A percentile compares a stretch with the other conserved stretches of the same genome.
Conservation (phyloP, 106 monocot genomes). For the Acorus calamus region DNA sequence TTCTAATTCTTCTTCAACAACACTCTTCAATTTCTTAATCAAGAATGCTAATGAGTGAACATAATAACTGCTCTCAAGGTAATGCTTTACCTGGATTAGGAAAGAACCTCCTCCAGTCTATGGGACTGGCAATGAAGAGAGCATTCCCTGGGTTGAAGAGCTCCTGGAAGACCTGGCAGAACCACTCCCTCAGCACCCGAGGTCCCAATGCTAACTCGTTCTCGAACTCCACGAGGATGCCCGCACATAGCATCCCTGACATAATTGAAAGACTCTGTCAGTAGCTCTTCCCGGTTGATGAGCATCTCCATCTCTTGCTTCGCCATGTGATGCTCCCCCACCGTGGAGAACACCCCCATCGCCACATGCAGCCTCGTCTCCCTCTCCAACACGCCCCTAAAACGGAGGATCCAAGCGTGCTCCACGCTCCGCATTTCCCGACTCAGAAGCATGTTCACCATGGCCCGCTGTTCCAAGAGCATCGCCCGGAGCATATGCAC, state of each 20-base stretch:
- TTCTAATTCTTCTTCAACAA: too few relatives aligned
- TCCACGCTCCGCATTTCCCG: slow-evolving; percentile 31
- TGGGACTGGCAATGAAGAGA: slow-evolving; percentile 53
- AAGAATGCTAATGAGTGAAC: too few relatives aligned
- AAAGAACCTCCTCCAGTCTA: slow-evolving; percentile 58
- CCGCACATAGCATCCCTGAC: slow-evolving; percentile 40
- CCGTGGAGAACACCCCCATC: slow-evolving; percentile 65
- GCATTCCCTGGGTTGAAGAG: slow-evolving; percentile 58
- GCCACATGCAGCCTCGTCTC: slow-evolving; percentile 56
- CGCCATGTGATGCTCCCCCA: slow-evolving; percentile 47
- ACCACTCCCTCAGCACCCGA: slow-evolving; percentile 91
- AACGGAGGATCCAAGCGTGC: slow-evolving; percentile 52
- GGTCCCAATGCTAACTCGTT: slow-evolving; percentile 86
- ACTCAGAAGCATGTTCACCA: slow-evolving; percentile 53
- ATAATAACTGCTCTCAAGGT: neutral
- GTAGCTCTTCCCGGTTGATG: slow-evolving; percentile 58
- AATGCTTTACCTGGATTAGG: slow-evolving; percentile 57
- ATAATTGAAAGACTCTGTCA: slow-evolving; percentile 74
- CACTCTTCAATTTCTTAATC: too few relatives aligned
- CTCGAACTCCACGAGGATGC: slow-evolving; percentile 81
- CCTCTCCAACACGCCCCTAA: slow-evolving; percentile 50
- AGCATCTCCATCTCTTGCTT: slow-evolving; percentile 88
- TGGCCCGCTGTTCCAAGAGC: slow-evolving; percentile 18
- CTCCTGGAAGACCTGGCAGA: slow-evolving; percentile 55
- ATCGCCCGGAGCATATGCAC: slow-evolving; percentile 29